Conservation (phyloP, 352 stramenopile genomes). For the Globisporangium viniferum region DNA sequence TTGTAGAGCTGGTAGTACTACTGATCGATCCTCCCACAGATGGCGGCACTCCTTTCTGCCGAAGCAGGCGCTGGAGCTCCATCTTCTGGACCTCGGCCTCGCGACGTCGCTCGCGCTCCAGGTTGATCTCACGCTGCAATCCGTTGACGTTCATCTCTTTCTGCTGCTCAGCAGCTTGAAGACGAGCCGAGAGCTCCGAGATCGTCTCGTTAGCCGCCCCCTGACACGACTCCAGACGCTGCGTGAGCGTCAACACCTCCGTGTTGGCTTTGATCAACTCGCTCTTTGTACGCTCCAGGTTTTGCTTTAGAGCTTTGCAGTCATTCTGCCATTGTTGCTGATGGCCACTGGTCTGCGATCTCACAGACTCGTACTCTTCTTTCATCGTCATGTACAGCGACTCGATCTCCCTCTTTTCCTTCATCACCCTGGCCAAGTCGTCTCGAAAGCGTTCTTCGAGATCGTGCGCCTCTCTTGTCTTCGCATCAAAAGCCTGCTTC, state of each 20-base stretch:
- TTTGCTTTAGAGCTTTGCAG: conserved; percentile 39
- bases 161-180: conserved; percentile 56
- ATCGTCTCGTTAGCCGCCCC: conserved; percentile 62
- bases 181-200: conserved; percentile 38
- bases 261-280: conserved; percentile 43
- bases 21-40: background rate
- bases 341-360: conserved; percentile 32
- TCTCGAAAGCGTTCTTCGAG: conserved; percentile 48
- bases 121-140: conserved; percentile 50
- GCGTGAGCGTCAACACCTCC: conserved; percentile 39
- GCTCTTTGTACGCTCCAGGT: conserved; percentile 51
- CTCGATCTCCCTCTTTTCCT: conserved; percentile 65
- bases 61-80: conserved; percentile 45
- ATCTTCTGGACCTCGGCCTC: conserved; percentile 62
- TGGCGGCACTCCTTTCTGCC: conserved; percentile 22
- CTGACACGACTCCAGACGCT: conserved; percentile 55
- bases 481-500: conserved; percentile 52
- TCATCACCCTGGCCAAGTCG: conserved; percentile 35
- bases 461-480: conserved; percentile 45
- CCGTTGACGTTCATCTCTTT: conserved; percentile 33
- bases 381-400: conserved; percentile 37
- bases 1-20: background rate
- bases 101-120: conserved; percentile 52
- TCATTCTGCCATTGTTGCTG: conserved; percentile 51
- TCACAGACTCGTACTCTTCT: conserved; percentile 47